Base-by-base conservation (phyloP, 2,329 filamentous ascomycete species). In the Cercospora sojina region DNA sequence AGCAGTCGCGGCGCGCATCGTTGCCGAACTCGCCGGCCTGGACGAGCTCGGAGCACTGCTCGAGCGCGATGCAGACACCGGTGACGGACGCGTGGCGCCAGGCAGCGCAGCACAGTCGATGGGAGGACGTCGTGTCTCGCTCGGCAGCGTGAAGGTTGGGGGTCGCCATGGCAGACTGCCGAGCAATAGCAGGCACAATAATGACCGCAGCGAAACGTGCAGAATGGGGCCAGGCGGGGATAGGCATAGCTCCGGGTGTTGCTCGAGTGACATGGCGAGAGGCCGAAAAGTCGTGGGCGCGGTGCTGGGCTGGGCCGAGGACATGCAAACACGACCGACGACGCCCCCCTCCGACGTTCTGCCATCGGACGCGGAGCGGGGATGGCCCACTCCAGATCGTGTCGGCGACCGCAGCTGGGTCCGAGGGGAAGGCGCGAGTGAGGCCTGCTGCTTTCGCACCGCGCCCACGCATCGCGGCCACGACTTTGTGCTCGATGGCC, bases 401-500 rank as follows among this genome's bases (percentile, higher is more conserved):
- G 35, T 41, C 35, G n/a, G 35, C 35, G 35, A 41, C n/a, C 35
- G 35, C 35, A 41, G 35, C 35, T n/a, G 35, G 35, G 35, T n/a
- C 35, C 18, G 51, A 18, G 23, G n/a, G n/a, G 51, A 10, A 18
- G 12, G 10, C 6, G 8, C 29, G 10, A 55, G 23, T 10, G 51
- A 55, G 18, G 23, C 18, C 13, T 20, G 47, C 47, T 23, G 12
- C 47, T 25, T 25, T 25, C 2, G 47, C 18, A 12, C 47, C 16
- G 23, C 51, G 23, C 51, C 13, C 8, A 18, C 23, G 27, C 10
- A n/a, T 20, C 9, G 32, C 27, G 18, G 23, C 41, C 58, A 60
- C 58, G 58, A 60, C 58, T 60, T 60, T 60, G 20, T 60, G 35
- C 58, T 29, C 16, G 23, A 16, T 38, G 29, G 41, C 25, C 38